Evolutionary conservation across 768 basidiomycete genomes (phyloP).

Genomic region (Pleurotus djamor): DNA sequence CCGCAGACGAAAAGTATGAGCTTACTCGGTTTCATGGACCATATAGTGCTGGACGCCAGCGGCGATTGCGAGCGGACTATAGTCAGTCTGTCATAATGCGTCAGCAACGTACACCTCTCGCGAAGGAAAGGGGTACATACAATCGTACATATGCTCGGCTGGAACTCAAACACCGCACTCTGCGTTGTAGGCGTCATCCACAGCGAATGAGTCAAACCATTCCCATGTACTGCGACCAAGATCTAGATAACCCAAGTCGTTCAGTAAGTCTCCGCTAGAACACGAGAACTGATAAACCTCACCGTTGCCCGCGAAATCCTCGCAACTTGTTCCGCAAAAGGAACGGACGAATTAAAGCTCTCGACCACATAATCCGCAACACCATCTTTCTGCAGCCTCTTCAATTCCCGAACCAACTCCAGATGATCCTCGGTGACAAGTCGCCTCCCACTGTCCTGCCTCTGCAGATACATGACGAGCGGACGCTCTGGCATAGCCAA

Average conservation of each 20-base stretch:
- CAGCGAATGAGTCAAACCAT: background rate
- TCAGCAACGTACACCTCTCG: too few relatives aligned
- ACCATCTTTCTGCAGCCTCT: background rate
- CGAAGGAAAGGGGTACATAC: background rate
- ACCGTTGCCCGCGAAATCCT: background rate
- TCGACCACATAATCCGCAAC: background rate
- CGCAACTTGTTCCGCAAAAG: background rate
- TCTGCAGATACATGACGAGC: background rate
- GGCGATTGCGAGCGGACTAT: background rate
- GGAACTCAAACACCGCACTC: slow-evolving; percentile 2
- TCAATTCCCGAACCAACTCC: background rate
- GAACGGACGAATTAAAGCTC: background rate
- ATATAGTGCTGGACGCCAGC: slow-evolving; percentile 1
- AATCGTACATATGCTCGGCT: background rate
- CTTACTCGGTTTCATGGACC: slow-evolving; percentile 2
- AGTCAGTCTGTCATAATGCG: background rate
- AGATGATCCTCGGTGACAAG: background rate
- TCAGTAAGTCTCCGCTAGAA: too few relatives aligned
- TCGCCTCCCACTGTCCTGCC: background rate
- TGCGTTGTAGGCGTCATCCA: slow-evolving; percentile 1
- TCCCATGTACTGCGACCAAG: background rate
- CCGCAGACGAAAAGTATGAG: background rate
- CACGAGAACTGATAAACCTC: background rate
- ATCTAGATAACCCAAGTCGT: background rate
- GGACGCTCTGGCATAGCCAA: background rate